A percentile compares a stretch with the other conserved stretches of the same genome.
Conservation (phyloP, 148 eudicot genomes). For the Fagopyrum homotropicum region DNA sequence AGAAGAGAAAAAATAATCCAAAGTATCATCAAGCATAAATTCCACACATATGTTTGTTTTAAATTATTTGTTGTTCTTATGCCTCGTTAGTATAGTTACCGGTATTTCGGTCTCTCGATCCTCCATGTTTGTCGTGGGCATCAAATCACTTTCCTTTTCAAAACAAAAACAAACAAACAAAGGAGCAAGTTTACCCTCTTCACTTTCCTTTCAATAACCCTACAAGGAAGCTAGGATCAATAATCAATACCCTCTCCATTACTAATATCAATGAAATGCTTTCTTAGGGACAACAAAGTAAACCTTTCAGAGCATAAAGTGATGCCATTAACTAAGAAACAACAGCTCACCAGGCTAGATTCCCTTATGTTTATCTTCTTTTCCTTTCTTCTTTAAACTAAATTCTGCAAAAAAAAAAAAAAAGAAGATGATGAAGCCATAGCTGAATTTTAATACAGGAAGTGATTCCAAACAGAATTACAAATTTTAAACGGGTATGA, state of each 20-base stretch:
- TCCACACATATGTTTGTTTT: slow-evolving; percentile 16
- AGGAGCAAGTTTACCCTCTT: not conserved
- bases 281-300: slow-evolving; percentile 55
- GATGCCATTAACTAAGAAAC: slow-evolving; percentile 45
- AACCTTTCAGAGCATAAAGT: slow-evolving; percentile 86
- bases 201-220: not conserved
- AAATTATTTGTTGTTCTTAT: no score
- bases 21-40: slow-evolving; percentile 53
- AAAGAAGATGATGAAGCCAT: not conserved
- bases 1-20: slow-evolving; percentile 49
- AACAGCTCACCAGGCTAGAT: slow-evolving; percentile 71
- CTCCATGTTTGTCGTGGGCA: no score
- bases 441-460: slow-evolving; percentile 9
- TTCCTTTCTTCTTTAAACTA: slow-evolving; percentile 15
- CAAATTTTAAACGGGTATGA: not conserved
- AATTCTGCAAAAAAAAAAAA: slow-evolving; percentile 13
- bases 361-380: slow-evolving; percentile 34
- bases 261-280: slow-evolving; percentile 13
- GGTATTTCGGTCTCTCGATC: not conserved
- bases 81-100: not conserved
- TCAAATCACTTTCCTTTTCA: not conserved
- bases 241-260: slow-evolving; percentile 18
- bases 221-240: not conserved
- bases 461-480: not conserved
- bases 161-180: not conserved